Conservation (phyloP, 306 rosid species). For the Vachellia pachyceras region DNA sequence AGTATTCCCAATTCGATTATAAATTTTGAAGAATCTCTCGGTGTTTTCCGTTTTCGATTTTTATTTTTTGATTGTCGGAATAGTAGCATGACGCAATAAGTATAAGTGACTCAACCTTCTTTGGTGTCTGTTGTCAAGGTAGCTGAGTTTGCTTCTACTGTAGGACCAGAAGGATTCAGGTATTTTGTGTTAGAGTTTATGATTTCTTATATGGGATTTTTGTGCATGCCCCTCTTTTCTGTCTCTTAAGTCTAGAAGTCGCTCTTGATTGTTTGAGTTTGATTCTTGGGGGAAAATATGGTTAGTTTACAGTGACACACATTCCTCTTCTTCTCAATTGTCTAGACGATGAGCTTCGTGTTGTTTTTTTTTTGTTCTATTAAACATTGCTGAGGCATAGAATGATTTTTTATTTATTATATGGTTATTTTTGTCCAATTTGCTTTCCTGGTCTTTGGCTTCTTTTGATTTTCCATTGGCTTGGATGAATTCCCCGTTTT, state of each 20-base stretch:
- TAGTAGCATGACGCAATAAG: background rate
- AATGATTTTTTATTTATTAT: background rate
- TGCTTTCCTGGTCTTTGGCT: background rate
- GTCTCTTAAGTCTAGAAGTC: conserved; percentile 7
- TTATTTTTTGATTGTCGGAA: background rate
- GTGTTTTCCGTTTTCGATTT: background rate
- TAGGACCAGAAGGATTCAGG: conserved; percentile 9
- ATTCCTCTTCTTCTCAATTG: background rate
- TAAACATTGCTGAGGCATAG: background rate
- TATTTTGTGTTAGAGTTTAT: conserved; percentile 9
- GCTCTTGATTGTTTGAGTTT: conserved; percentile 9
- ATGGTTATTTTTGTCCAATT: background rate
- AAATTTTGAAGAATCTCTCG: background rate
- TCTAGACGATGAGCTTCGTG: background rate
- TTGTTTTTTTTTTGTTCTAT: background rate
- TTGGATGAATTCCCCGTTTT: background rate
- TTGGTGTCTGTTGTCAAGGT: background rate
- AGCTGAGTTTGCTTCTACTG: background rate
- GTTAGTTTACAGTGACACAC: conserved; percentile 21
- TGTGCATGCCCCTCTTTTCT: conserved; percentile 9
- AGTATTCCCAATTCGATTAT: conserved; percentile 35
- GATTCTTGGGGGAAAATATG: conserved; percentile 2
- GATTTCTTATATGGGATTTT: background rate
- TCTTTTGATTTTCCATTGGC: background rate
- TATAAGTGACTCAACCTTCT: background rate